Conservation (phyloP, 2,329 filamentous ascomycete species). For the Tolypocladium nubicola region DNA sequence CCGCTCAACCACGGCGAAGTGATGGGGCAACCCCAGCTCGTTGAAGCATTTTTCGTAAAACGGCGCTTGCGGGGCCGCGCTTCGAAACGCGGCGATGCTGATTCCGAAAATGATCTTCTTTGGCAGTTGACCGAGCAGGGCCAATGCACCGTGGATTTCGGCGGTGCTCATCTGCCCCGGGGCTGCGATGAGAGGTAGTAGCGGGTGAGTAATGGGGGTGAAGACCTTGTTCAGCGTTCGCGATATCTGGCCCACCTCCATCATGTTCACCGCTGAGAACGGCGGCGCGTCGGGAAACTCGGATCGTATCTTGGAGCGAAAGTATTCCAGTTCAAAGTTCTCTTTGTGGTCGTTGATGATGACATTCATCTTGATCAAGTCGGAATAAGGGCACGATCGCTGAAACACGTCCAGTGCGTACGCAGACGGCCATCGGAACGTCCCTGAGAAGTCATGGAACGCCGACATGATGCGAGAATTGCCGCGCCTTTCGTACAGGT, state of each 20-base stretch:
- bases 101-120: constrained; percentile 75
- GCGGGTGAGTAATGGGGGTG: constrained; percentile 76
- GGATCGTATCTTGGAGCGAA: constrained; percentile 64
- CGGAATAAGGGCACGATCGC: constrained; percentile 62
- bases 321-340: constrained; percentile 85
- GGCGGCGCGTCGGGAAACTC: constrained; percentile 61
- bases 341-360: constrained; percentile 74
- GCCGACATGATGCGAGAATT: constrained; percentile 84
- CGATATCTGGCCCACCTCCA: constrained; percentile 74
- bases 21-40: constrained; percentile 75
- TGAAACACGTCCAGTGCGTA: constrained; percentile 63
- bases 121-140: constrained; percentile 69
- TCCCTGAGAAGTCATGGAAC: constrained; percentile 80
- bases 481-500: constrained; percentile 58
- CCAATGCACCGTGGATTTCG: constrained; percentile 71
- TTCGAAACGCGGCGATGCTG: constrained; percentile 54
- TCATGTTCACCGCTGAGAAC: constrained; percentile 80
- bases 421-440: constrained; percentile 70
- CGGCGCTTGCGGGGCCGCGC: constrained; percentile 59
- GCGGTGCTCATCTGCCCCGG: constrained; percentile 78
- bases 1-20: constrained; percentile 65
- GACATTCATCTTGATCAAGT: constrained; percentile 87
- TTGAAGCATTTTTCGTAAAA: constrained; percentile 83
- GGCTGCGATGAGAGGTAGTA: constrained; percentile 74
- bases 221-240: constrained; percentile 78